Percentiles rank a stretch among this genome's conserved stretches.
These are phyloP conservation scores for Mortierella sp. DNA, from an alignment of 371 early-diverging fungal genomes.

Conservation along the genomic window DNA sequence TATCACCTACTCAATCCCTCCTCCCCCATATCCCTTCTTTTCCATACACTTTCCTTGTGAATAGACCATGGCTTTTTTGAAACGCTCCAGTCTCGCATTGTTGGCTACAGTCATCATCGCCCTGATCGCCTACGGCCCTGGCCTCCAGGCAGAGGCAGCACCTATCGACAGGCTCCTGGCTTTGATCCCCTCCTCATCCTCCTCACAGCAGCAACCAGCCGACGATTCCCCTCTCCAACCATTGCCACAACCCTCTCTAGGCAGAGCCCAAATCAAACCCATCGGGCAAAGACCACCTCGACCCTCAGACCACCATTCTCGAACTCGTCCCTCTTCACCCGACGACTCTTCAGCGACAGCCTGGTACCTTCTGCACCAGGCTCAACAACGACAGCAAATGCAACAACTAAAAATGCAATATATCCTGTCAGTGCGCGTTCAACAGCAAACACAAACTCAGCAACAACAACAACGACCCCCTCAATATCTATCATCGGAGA, in stretches of 20 bases:
- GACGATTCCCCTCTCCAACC: background rate
- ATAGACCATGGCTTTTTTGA: slow-evolving; percentile 5
- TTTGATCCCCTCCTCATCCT: background rate
- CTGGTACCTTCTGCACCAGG: slow-evolving; percentile 13
- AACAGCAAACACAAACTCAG: background rate
- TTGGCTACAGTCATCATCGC: background rate
- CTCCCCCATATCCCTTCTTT: background rate
- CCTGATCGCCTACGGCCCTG: background rate
- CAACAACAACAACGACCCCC: background rate
- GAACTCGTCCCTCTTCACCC: background rate
- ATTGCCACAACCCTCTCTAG: slow-evolving; percentile 13
- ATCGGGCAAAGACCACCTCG: background rate
- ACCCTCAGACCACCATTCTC: too few species aligned
- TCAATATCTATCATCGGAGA: background rate
- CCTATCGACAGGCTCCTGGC: slow-evolving; percentile 19
- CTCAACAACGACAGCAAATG: slow-evolving; percentile 13
- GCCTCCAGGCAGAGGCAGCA: background rate
- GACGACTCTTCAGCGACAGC: background rate
- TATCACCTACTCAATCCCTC: background rate
- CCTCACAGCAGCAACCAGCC: background rate
- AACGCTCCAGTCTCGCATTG: slow-evolving; percentile 20
- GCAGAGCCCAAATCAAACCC: slow-evolving; percentile 23
- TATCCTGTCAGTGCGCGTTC: too few species aligned
- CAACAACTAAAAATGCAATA: too few species aligned
- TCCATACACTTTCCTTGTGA: background rate